Conservation (phyloP, 139 green algal genomes). For the Mesostigma viride region DNA sequence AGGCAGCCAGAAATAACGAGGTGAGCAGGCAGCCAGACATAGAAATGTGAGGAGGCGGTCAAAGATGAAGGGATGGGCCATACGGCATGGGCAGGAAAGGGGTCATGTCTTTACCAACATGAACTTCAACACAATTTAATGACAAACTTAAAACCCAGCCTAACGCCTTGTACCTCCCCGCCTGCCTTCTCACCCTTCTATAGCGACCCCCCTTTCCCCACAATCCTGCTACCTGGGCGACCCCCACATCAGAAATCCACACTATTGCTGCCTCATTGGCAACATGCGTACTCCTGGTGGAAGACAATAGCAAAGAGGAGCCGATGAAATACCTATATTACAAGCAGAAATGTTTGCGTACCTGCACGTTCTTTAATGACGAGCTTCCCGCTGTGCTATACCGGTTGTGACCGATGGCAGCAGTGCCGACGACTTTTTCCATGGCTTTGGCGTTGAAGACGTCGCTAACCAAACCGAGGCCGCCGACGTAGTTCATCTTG, state of each 20-base stretch:
- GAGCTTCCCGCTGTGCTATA: constrained; percentile 91
- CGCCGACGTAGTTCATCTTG: constrained; percentile 67
- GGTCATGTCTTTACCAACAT: not conserved
- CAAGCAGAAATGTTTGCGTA: not conserved
- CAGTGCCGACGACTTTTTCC: constrained; percentile 55
- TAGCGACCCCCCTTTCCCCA: too few relatives aligned
- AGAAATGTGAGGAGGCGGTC: not conserved
- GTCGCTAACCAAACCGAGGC: constrained; percentile 94
- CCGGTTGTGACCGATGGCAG: constrained; percentile 49
- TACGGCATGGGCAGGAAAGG: not conserved
- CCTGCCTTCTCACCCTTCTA: too few relatives aligned
- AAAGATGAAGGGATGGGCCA: not conserved
- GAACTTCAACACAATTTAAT: too few relatives aligned
- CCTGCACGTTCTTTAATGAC: constrained; percentile 65
- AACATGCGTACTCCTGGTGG: not conserved
- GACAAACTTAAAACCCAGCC: too few relatives aligned
- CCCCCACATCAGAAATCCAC: not conserved
- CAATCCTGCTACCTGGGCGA: too few relatives aligned
- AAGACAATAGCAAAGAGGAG: not conserved
- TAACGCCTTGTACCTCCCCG: too few relatives aligned
- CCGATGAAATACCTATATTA: constrained; percentile 4
- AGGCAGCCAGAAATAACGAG: too few relatives aligned
- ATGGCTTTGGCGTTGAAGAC: constrained; percentile 77
- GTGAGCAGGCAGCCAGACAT: too few relatives aligned
- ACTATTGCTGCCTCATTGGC: not conserved